These are phyloP conservation scores for Debaryomycetaceae sp. DNA, from an alignment of 1,139 yeast species.

Conservation along the genomic window DNA sequence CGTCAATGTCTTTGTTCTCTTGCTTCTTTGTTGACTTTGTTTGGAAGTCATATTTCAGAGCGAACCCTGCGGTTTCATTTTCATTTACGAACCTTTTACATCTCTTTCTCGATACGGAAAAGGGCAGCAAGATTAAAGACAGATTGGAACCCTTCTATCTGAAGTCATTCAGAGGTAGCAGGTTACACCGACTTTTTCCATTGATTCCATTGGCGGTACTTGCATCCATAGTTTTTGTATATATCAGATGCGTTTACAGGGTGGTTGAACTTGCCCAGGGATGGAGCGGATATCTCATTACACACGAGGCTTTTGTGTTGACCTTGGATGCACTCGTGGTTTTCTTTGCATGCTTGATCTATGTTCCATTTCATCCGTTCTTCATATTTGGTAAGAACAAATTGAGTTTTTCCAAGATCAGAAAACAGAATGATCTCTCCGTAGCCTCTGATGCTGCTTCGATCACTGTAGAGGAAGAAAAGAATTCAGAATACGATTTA, in stretches of 20 bases:
- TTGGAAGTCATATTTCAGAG: conserved; percentile 35
- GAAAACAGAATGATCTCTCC: not conserved
- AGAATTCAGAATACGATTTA: too few relatives aligned
- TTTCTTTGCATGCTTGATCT: conserved; percentile 36
- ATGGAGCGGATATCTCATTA: conserved; percentile 66
- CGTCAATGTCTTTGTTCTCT: conserved; percentile 65
- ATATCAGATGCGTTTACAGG: conserved; percentile 75
- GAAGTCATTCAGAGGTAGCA: conserved; percentile 36
- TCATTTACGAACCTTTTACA: conserved; percentile 25
- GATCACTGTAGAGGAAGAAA: not conserved
- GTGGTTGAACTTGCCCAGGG: conserved; percentile 78
- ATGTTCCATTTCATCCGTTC: conserved; percentile 65
- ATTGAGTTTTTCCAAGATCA: conserved; percentile 6
- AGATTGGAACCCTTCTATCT: conserved; percentile 33
- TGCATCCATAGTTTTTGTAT: conserved; percentile 54
- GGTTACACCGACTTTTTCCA: conserved; percentile 38
- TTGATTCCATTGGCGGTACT: conserved; percentile 53
- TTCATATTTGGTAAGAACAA: conserved; percentile 46
- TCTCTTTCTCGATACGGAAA: conserved; percentile 25
- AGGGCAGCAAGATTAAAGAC: conserved; percentile 19
- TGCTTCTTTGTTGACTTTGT: conserved; percentile 52
- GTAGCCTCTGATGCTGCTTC: not conserved
- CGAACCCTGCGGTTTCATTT: conserved; percentile 17
- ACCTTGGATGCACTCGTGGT: conserved; percentile 77
- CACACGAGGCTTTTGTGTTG: conserved; percentile 70